A percentile compares a stretch with the other conserved stretches of the same genome.
phyloP scores from a whole-genome alignment of 1,284 basidiomycete species.

The Puccinia triticina region DNA sequence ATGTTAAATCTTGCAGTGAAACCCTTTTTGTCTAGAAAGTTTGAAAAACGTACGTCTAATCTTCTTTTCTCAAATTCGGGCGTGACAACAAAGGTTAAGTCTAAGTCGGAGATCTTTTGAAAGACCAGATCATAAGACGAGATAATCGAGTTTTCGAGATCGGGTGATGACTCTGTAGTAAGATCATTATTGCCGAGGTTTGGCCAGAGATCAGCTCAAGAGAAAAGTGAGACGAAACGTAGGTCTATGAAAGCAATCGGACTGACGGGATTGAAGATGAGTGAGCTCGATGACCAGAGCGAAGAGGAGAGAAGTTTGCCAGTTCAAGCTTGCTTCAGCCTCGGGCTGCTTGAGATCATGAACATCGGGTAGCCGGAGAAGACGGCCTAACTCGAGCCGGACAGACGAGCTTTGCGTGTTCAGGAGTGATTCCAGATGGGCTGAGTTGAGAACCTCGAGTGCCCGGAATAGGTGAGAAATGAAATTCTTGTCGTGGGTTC shows the following conservation, averaged over 20 bases:
- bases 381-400: slow-evolving; percentile 15
- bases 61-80: slow-evolving; percentile 32
- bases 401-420: not conserved
- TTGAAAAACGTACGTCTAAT: slow-evolving; percentile 22
- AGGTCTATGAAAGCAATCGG: not conserved
- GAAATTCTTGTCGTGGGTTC: slow-evolving; percentile 41
- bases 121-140: slow-evolving; percentile 30
- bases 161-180: not conserved
- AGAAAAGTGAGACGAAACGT: not conserved
- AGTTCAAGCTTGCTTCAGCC: not conserved
- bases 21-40: not conserved
- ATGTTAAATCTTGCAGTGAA: not conserved
- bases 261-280: not conserved
- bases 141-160: not conserved
- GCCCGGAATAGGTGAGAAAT: slow-evolving; percentile 26
- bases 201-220: not conserved
- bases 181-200: not conserved
- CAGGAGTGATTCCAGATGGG: not conserved
- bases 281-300: slow-evolving; percentile 8
- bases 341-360: slow-evolving; percentile 42
- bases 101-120: slow-evolving; percentile 11
- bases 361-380: slow-evolving; percentile 3
- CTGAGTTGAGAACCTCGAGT: not conserved
- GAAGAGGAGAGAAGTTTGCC: slow-evolving; percentile 28
- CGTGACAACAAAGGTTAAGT: slow-evolving; percentile 19